Conservation (phyloP, 2,329 filamentous ascomycete species). For the Ophiostoma ulmi region DNA sequence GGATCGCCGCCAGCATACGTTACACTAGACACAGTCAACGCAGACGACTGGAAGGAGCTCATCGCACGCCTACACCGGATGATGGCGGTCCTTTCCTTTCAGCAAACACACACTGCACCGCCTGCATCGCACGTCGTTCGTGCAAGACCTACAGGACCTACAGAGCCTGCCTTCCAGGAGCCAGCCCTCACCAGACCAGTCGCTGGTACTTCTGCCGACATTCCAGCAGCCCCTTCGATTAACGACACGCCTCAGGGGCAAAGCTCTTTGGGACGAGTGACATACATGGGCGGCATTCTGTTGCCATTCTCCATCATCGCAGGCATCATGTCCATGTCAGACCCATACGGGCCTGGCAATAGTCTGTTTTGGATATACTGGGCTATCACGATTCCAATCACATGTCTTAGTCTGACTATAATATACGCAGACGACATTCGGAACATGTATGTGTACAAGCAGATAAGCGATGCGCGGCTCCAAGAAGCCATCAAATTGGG, state of each 20-base stretch:
- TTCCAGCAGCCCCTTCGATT: not conserved
- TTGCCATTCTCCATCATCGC: constrained; percentile 47
- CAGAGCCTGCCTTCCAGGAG: not conserved
- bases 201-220: not conserved
- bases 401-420: constrained; percentile 38
- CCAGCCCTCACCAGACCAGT: not conserved
- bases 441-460: constrained; percentile 41
- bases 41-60: constrained; percentile 34
- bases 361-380: constrained; percentile 47
- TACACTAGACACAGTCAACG: not conserved
- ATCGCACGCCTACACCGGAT: constrained; percentile 33
- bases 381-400: constrained; percentile 39
- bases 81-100: constrained; percentile 12
- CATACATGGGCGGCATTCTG: constrained; percentile 47
- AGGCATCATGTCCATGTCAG: constrained; percentile 45
- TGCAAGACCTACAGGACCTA: not conserved
- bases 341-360: constrained; percentile 41
- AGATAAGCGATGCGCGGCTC: constrained; percentile 24
- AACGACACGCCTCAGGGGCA: constrained; percentile 34
- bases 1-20: not conserved
- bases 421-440: constrained; percentile 48
- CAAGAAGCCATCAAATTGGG: constrained; percentile 23
- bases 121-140: not conserved
- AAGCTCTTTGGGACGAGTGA: constrained; percentile 43
- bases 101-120: not conserved